Conservation (phyloP, 2,329 filamentous ascomycete genomes). For the Coniochaeta sp. region DNA sequence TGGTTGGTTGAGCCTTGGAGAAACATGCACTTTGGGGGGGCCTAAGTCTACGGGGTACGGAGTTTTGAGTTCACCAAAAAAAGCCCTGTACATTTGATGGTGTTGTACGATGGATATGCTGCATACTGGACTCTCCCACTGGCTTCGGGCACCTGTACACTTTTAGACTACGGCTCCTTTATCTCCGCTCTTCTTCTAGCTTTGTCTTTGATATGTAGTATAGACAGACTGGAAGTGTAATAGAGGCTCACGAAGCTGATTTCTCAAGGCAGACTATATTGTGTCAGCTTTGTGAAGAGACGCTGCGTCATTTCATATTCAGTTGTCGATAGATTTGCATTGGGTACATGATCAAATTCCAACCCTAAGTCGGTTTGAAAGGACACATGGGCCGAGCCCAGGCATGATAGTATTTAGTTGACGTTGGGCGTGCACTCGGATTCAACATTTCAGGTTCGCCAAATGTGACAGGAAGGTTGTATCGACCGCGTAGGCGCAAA, state of each 20-base stretch:
- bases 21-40: background rate
- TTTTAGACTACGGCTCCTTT: slow-evolving; percentile 10
- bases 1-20: background rate
- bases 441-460: no score
- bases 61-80: background rate
- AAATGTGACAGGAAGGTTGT: no score
- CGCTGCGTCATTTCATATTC: no score
- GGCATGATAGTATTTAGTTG: no score
- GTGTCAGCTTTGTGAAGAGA: no score
- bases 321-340: no score
- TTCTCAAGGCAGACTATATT: background rate
- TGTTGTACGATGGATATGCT: slow-evolving; percentile 10
- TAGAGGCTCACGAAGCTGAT: background rate
- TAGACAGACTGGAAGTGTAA: slow-evolving; percentile 12
- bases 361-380: no score
- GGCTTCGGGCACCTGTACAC: slow-evolving; percentile 5
- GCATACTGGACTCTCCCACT: slow-evolving; percentile 13
- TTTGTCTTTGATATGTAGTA: slow-evolving; percentile 19
- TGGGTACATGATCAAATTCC: no score
- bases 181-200: slow-evolving; percentile 17
- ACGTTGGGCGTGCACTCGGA: no score
- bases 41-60: slow-evolving; percentile 3
- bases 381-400: no score
- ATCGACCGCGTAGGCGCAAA: background rate
- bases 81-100: background rate